These are phyloP conservation scores for Mycosphaerella arachidis DNA, from an alignment of 2,329 filamentous ascomycete species.

Conservation along the genomic window DNA sequence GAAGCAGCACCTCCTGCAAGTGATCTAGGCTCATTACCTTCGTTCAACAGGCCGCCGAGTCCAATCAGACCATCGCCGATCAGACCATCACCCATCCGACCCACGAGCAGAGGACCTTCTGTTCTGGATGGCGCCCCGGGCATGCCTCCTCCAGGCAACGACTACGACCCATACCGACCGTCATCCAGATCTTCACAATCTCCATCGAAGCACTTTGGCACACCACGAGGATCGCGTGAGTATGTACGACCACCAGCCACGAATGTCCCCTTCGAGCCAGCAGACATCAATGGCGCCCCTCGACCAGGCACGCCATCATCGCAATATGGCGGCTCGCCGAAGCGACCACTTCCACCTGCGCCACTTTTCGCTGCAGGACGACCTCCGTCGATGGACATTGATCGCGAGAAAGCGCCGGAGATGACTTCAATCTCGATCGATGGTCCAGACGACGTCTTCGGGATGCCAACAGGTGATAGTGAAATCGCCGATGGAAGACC, in stretches of 20 bases:
- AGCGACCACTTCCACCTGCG: constrained; percentile 80
- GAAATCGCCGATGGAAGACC: constrained; percentile 46
- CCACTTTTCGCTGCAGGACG: constrained; percentile 68
- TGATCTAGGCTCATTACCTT: constrained; percentile 29
- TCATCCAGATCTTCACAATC: constrained; percentile 53
- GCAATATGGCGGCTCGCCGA: constrained; percentile 79
- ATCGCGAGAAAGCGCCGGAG: constrained; percentile 44
- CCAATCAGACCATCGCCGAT: constrained; percentile 45
- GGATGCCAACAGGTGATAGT: constrained; percentile 53
- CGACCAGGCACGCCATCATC: constrained; percentile 87
- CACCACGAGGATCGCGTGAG: constrained; percentile 51
- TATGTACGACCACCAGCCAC: constrained; percentile 68
- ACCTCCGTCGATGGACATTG: constrained; percentile 38
- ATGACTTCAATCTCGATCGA: constrained; percentile 67
- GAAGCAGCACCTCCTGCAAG: constrained; percentile 8
- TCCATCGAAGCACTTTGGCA: constrained; percentile 35
- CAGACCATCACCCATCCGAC: constrained; percentile 38
- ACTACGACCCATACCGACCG: constrained; percentile 58
- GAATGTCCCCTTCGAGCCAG: constrained; percentile 72
- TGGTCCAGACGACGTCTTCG: constrained; percentile 60
- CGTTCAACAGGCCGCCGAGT: constrained; percentile 37
- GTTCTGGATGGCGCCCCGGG: constrained; percentile 48
- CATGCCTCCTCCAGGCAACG: constrained; percentile 58
- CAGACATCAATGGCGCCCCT: constrained; percentile 83
- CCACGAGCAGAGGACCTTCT: constrained; percentile 46